Conservation (phyloP, 768 basidiomycete species). For the Leccinum subgranulosum region DNA sequence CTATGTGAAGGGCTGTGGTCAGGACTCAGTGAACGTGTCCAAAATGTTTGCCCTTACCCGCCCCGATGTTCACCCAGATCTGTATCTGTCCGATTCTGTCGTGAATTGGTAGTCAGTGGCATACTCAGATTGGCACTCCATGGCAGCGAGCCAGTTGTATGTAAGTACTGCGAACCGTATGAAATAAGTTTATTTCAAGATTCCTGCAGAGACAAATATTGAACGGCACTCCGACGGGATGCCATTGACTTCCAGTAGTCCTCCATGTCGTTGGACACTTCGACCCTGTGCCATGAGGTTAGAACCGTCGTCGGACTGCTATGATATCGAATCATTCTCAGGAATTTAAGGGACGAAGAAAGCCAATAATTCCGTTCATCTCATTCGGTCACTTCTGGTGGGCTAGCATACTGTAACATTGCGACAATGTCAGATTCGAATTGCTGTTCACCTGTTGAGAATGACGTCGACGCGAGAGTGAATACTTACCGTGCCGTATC, state of each 20-base stretch:
- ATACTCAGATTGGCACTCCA: too few species aligned
- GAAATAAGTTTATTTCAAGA: not conserved
- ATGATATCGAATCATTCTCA: not conserved
- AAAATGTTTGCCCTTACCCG: not conserved
- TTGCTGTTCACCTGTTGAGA: not conserved
- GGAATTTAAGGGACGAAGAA: not conserved
- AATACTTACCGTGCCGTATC: too few species aligned
- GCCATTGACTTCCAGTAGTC: not conserved
- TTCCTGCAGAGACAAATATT: not conserved
- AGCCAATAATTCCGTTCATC: too few species aligned
- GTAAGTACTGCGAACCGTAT: not conserved
- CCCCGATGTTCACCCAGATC: not conserved
- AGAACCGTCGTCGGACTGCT: not conserved
- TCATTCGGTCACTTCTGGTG: too few species aligned
- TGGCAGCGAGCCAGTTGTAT: not conserved
- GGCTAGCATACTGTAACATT: not conserved
- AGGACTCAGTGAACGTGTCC: not conserved
- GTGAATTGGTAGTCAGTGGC: not conserved
- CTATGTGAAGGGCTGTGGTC: not conserved
- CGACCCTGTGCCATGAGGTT: not conserved
- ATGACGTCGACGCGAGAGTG: not conserved
- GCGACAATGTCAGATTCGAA: not conserved
- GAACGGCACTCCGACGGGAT: not conserved
- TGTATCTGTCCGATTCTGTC: not conserved
- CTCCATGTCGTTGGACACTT: not conserved